Conservation (phyloP, 805 yeast genomes). For the Saturnispora bothae region DNA sequence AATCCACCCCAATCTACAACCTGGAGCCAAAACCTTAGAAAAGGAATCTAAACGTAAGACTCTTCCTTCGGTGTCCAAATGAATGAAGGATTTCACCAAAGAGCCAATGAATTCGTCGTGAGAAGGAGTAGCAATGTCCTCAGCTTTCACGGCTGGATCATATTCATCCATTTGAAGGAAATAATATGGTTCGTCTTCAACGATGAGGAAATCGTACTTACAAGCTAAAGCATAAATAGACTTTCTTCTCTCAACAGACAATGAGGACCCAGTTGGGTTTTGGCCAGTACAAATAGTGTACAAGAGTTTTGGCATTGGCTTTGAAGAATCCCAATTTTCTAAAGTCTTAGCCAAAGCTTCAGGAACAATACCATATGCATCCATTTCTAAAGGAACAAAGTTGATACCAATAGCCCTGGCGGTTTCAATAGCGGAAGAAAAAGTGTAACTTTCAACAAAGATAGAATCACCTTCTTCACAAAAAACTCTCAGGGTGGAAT, state of each 20-base stretch:
- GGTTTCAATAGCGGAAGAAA: slow-evolving; percentile 63
- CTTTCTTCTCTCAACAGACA: slow-evolving; percentile 65
- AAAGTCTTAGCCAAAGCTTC: slow-evolving; percentile 43
- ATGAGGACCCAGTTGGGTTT: slow-evolving; percentile 91
- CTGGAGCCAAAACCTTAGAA: slow-evolving; percentile 89
- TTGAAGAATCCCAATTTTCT: slow-evolving; percentile 44
- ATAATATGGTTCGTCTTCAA: slow-evolving; percentile 97
- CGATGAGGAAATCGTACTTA: slow-evolving; percentile 74
- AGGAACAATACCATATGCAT: slow-evolving; percentile 53
- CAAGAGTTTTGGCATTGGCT: slow-evolving; percentile 67
- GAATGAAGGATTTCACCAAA: slow-evolving; percentile 65
- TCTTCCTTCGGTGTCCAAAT: slow-evolving; percentile 80
- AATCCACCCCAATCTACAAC: slow-evolving; percentile 82
- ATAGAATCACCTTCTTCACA: slow-evolving; percentile 51
- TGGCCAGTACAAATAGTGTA: slow-evolving; percentile 95
- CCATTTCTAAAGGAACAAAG: slow-evolving; percentile 60
- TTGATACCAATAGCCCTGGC: slow-evolving; percentile 52
- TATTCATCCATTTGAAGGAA: slow-evolving; percentile 88
- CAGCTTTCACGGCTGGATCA: slow-evolving; percentile 33
- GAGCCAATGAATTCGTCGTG: slow-evolving; percentile 61
- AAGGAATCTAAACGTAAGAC: slow-evolving; percentile 83
- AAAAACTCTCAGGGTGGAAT: slow-evolving; percentile 58
- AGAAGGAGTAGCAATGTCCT: slow-evolving; percentile 21
- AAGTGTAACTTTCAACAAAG: slow-evolving; percentile 67
- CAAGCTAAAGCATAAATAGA: slow-evolving; percentile 68